phyloP scores from a whole-genome alignment of 2,329 filamentous ascomycete species.

The Claviceps pusilla region DNA sequence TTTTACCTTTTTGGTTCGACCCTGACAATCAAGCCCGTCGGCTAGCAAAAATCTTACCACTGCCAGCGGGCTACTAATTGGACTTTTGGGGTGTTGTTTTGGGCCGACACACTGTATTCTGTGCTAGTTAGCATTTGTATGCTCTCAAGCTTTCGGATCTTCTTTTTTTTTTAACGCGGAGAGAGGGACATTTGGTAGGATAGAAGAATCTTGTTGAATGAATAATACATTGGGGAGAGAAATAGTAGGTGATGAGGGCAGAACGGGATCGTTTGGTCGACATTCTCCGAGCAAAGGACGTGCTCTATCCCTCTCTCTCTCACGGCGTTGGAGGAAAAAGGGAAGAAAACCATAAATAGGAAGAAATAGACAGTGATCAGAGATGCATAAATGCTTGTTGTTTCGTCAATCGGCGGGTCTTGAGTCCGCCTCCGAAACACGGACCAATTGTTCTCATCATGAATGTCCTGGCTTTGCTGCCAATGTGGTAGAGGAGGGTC shows the following conservation, averaged over 20 bases:
- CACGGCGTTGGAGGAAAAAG: not conserved
- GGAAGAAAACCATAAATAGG: not conserved
- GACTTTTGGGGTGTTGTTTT: too few species aligned
- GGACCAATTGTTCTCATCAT: slow-evolving; percentile 84
- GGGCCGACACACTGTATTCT: too few species aligned
- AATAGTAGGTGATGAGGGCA: not conserved
- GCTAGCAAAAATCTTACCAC: too few species aligned
- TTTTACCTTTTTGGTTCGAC: too few species aligned
- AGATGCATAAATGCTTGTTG: slow-evolving; percentile 59
- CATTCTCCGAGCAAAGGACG: too few species aligned
- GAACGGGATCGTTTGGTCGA: not conserved
- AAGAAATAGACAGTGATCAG: slow-evolving; percentile 34
- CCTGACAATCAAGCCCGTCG: too few species aligned
- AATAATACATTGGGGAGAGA: not conserved
- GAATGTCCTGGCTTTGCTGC: slow-evolving; percentile 5
- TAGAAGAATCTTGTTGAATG: not conserved
- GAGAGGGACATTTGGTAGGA: not conserved
- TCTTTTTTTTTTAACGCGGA: not conserved
- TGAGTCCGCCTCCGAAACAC: slow-evolving; percentile 89
- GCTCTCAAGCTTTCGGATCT: not conserved
- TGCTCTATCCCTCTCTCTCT: too few species aligned
- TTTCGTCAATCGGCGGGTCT: slow-evolving; percentile 76
- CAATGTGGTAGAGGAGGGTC: not conserved
- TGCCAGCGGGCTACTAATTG: too few species aligned
- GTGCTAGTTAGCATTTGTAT: not conserved